These are phyloP conservation scores for Globisporangium nodosum DNA, from an alignment of 352 stramenopile species.

Conservation along the genomic window DNA sequence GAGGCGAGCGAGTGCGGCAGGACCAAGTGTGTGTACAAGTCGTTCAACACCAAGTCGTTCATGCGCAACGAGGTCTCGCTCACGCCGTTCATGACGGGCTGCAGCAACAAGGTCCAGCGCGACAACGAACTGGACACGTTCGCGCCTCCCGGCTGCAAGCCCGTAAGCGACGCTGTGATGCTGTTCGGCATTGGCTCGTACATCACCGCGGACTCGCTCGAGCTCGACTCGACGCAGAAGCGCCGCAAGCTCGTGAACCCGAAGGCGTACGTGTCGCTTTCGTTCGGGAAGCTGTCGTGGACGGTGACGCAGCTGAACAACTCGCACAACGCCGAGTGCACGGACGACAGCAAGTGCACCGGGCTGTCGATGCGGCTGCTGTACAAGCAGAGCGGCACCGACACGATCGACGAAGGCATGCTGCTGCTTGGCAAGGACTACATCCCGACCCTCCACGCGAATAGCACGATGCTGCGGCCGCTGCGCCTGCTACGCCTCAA, in stretches of 20 bases:
- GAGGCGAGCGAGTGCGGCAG: constrained; percentile 9
- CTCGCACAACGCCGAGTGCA: constrained; percentile 19
- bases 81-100: constrained; percentile 8
- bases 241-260: constrained; percentile 13
- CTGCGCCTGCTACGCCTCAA: constrained; percentile 12
- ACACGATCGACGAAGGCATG: constrained; percentile 4
- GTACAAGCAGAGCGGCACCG: background rate
- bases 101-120: background rate
- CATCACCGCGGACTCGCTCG: constrained; percentile 11
- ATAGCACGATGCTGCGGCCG: constrained; percentile 6
- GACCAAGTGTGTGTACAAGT: constrained; percentile 13
- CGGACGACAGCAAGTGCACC: constrained; percentile 16
- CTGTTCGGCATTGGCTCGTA: constrained; percentile 15
- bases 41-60: constrained; percentile 8
- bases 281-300: constrained; percentile 43
- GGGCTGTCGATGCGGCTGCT: constrained; percentile 30
- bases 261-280: constrained; percentile 22
- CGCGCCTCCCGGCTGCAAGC: background rate
- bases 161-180: constrained; percentile 5
- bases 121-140: constrained; percentile 9
- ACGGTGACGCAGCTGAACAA: constrained; percentile 20
- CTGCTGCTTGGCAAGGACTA: constrained; percentile 27
- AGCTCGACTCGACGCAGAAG: constrained; percentile 9
- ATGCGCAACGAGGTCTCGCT: constrained; percentile 11
- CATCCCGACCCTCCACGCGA: constrained; percentile 17